A percentile compares a stretch with the other conserved stretches of the same genome.
Conservation (phyloP, 2,329 filamentous ascomycete species). For the Xylariales sp. region DNA sequence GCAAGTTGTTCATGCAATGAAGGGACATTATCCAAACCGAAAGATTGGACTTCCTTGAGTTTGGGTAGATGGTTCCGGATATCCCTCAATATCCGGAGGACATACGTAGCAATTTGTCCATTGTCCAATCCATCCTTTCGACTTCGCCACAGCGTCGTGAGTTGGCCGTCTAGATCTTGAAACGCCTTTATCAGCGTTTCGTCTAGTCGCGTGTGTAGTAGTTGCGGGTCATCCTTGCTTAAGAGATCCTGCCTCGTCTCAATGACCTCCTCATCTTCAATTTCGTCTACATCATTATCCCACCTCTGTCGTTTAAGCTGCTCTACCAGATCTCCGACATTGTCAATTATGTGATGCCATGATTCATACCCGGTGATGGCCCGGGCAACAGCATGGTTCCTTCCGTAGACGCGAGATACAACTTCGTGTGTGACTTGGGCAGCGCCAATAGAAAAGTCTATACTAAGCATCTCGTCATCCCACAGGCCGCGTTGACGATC, state of each 20-base stretch:
- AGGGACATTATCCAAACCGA: slow-evolving; percentile 71
- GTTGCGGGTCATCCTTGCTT: slow-evolving; percentile 76
- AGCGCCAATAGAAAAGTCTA: slow-evolving; percentile 74
- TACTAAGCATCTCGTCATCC: slow-evolving; percentile 71
- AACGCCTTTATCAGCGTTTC: slow-evolving; percentile 68
- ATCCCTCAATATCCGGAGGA: slow-evolving; percentile 80
- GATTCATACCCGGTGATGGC: slow-evolving; percentile 73
- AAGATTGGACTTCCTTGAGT: slow-evolving; percentile 60
- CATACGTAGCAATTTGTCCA: slow-evolving; percentile 69
- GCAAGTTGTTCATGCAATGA: slow-evolving; percentile 73
- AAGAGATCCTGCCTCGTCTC: slow-evolving; percentile 74
- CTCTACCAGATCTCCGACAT: slow-evolving; percentile 71
- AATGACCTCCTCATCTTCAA: slow-evolving; percentile 78
- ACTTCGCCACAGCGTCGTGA: slow-evolving; percentile 63
- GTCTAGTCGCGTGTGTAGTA: slow-evolving; percentile 70
- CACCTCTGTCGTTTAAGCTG: slow-evolving; percentile 75
- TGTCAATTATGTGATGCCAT: slow-evolving; percentile 80
- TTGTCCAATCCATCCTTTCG: slow-evolving; percentile 60
- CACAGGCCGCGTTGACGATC: slow-evolving; percentile 71
- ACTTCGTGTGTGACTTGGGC: slow-evolving; percentile 76
- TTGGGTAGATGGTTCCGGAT: slow-evolving; percentile 74
- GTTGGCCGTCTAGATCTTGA: slow-evolving; percentile 65
- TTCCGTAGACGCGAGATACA: slow-evolving; percentile 76
- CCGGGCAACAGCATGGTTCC: slow-evolving; percentile 72
- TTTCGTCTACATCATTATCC: slow-evolving; percentile 79